phyloP scores from a whole-genome alignment of 768 basidiomycete genomes.

The Lyophyllum shimeji region DNA sequence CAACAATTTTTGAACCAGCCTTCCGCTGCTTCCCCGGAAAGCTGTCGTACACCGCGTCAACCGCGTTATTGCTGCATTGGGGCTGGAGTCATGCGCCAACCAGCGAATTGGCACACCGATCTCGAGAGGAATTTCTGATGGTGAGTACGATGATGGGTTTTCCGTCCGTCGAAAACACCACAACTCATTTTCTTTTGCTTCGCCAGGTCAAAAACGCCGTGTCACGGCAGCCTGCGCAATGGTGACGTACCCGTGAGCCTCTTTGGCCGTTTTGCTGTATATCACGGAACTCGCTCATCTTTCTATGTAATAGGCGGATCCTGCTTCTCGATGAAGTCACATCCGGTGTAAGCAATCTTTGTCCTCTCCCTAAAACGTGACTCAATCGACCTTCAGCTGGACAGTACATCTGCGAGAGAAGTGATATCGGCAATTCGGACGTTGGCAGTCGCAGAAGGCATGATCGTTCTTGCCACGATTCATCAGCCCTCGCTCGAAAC shows the following conservation, averaged over 20 bases:
- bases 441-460: conserved; percentile 44
- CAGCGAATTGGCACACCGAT: conserved; percentile 59
- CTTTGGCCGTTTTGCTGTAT: not conserved
- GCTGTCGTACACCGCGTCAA: conserved; percentile 41
- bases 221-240: conserved; percentile 60
- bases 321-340: conserved; percentile 66
- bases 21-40: conserved; percentile 34
- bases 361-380: not conserved
- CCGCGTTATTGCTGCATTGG: conserved; percentile 43
- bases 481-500: conserved; percentile 69
- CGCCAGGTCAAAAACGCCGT: conserved; percentile 57
- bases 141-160: conserved; percentile 17
- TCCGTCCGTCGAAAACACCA: not conserved
- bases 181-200: not conserved
- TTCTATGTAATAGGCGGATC: conserved; percentile 38
- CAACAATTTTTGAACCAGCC: conserved; percentile 19
- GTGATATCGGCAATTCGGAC: conserved; percentile 43
- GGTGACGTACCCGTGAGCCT: conserved; percentile 50
- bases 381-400: conserved; percentile 31
- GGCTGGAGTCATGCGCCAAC: conserved; percentile 45
- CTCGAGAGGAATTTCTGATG: conserved; percentile 60
- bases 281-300: not conserved
- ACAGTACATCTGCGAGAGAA: conserved; percentile 44
- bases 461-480: conserved; percentile 63
- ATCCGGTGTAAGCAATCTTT: conserved; percentile 36